Base-by-base conservation (phyloP, 1,284 basidiomycete genomes). In the Trichosporon faecale region DNA sequence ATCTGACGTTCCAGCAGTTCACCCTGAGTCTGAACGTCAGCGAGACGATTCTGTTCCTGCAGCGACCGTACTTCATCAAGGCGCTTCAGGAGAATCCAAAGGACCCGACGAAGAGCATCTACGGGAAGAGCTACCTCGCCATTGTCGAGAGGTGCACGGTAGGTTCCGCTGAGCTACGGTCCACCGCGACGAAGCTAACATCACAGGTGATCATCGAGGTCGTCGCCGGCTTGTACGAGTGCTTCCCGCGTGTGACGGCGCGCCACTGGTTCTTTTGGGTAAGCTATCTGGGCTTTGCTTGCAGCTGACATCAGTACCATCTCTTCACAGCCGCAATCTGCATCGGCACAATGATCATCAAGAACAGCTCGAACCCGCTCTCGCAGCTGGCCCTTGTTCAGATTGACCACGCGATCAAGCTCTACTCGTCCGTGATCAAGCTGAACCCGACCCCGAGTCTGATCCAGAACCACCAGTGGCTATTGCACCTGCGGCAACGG, bases 201-300 rank as follows among this genome's bases (percentile, higher is more conserved):
- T 61, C 2, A 6, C 69, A 78, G 75, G 70, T 73, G 5, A 73
- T 79, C 33, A 77, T 80, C 60, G 74, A 76, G 29, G 71, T 79
- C 23, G 74, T 74, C 3, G 57, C 40, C 0, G 70, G 71, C 14
- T 55, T 80, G 12, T 75, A 80, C 66, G 65, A 72, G 12, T 69
- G 76, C 0, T 74, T 77, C 55, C 78, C 76, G 1, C 68, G 66
- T 0, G 73, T 78, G 7, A 74, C 74, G 0, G 72, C 74, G 16
- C 74, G 79, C 3, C 76, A 79, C 65, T 80, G 79, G 79, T 77
- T 72, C 66, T 76, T 74, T 67, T 79, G 77, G 76, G 76, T 78
- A 25, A 21, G 46, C 46, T 23, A 21, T 2, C 5, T 7, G 35
- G n/a, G 37, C 40, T n/a, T 21, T 25, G 3, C 55, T 1, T 7